Base-by-base conservation (phyloP, 2,329 filamentous ascomycete genomes). In the Graphilbum fragrans region DNA sequence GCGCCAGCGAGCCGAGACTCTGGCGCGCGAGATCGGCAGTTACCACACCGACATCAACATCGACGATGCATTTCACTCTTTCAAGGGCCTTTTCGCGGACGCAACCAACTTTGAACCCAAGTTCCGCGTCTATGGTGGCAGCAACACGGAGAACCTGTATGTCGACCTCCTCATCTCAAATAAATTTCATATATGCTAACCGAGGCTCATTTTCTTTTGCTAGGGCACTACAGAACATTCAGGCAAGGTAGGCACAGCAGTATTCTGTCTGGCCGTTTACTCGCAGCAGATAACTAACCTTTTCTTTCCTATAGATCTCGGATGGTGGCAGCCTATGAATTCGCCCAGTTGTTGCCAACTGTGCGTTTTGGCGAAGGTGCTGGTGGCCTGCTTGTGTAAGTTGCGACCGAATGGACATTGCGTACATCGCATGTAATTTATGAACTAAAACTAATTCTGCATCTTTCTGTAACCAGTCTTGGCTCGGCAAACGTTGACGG, bases 31-130 rank as follows among this genome's bases (percentile, higher is more conserved):
- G 5, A 86, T 90, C 40, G 84, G 83, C 3, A 67, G 73, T 16
- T 79, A 86, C 52, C 86, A 92, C 54, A 67, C 74, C 4, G 73
- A 88, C 52, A 64, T 86, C 35, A 75, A 86, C 52, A 86, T 90
- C 43, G 85, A 90, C 53, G 67, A 69, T 2, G 69, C 80, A 9
- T 76, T 78, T 46, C 63, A 71, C 18, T 72, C 80, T 0, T 63
- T 78, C 39, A 75, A 72, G 49, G 67, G 67, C 35, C 59, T 86
- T 1, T 65, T 86, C 41, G 66, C 68, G 0, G 56, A 66, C 2
- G 69, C 74, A 0, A 74, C 77, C 2, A 64, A 64, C 33, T 85
- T 83, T 49, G 65, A 72, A 29, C 59, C 62, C 4, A 57, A 55
- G 49, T 65, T 64, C 72, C 76, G 72, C 50, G 73, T 79, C 6